phyloP scores from a whole-genome alignment of 1,284 basidiomycete genomes.

The Ganoderma multipileum region DNA sequence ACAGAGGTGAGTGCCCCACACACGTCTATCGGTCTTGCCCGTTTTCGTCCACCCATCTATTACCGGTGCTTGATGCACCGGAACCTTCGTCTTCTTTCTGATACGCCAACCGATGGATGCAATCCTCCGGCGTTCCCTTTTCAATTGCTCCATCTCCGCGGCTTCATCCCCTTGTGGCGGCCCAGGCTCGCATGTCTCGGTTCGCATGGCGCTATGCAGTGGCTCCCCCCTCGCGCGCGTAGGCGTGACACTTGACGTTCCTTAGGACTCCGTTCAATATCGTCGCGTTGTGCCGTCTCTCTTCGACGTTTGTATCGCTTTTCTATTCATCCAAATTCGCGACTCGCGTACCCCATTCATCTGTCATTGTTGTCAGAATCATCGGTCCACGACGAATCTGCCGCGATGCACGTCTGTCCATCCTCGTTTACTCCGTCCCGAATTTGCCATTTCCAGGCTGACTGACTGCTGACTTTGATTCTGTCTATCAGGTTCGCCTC shows the following conservation, averaged over 20 bases:
- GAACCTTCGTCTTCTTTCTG: conserved; percentile 5
- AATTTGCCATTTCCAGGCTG: neutral
- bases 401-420: neutral
- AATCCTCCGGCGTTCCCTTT: conserved; percentile 1
- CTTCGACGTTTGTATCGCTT: too few species aligned
- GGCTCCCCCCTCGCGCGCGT: neutral
- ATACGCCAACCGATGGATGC: conserved; percentile 8
- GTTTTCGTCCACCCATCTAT: neutral
- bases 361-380: neutral
- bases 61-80: conserved; percentile 3
- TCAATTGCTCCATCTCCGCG: conserved; percentile 3
- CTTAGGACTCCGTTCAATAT: too few species aligned
- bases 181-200: neutral
- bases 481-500: conserved; percentile 55
- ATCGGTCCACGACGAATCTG: neutral
- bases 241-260: too few species aligned
- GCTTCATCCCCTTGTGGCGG: neutral
- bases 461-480: neutral
- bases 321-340: too few species aligned
- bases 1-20: conserved; percentile 55
- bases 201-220: neutral
- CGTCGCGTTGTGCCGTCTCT: too few species aligned
- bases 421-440: neutral
- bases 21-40: neutral
- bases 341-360: neutral